Base-by-base conservation (phyloP, 768 basidiomycete species). In the Termitomyces sp. region DNA sequence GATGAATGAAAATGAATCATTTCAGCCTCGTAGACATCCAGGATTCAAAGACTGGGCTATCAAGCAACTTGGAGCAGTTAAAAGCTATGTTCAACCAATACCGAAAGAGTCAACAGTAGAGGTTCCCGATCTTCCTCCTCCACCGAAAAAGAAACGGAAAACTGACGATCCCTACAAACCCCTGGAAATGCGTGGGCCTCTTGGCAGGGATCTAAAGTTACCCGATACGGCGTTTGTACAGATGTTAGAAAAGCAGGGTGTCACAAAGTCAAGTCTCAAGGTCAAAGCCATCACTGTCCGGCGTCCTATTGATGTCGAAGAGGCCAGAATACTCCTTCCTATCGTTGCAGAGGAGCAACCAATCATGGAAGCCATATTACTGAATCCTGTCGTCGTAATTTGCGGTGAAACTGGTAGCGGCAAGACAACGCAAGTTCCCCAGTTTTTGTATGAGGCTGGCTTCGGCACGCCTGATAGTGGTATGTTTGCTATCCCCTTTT, bases 391-490 rank as follows among this genome's bases (percentile, higher is more conserved):
- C 6, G 87, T 94, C 30, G 81, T 95, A 55, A 86, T 97, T 44
- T 81, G 80, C 54, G 81, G 97, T 70, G 96, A 99, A 76, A 99
- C 97, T 15, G 97, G 97, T 49, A 95, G 92, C 66, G 97, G 97
- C 46, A 99, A 98, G 74, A 98, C 97, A 1, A 99, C 97, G 0
- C 97, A 98, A 69, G 86, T 98, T 7, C 97, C 97, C 11, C 97
- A 98, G 68, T 98, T 98, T 72, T 77, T 99, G n/a, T 98, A 88
- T 59, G 97, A 99, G 69, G 92, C 91, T 21, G 97, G 97, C 0
- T 98, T 95, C 67, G 97, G 96, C 1, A 81, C 83, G 47, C 78
- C 84, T 8, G 84, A 78, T 15, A 91, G 89, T 66, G 92, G 94
- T 95, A 67, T 54, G 80, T 61, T 17, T 23, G 10, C 17, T 12